phyloP scores from a whole-genome alignment of 805 yeast species.

The Metschnikowia cerradonensis region DNA sequence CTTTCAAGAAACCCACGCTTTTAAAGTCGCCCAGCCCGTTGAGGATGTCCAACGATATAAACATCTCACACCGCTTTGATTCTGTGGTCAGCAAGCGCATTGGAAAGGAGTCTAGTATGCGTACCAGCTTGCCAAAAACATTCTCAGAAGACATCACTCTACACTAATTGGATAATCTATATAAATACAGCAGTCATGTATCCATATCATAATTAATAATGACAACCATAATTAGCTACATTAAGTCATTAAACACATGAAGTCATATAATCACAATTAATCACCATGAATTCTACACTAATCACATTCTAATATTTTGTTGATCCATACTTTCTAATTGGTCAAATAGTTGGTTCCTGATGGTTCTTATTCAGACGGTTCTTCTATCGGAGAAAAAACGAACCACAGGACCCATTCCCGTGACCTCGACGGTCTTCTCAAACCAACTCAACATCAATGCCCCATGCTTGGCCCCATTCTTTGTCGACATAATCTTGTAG shows the following conservation, averaged over 20 bases:
- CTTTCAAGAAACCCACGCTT: background rate
- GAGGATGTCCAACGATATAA: constrained; percentile 1
- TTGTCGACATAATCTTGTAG: constrained; percentile 77
- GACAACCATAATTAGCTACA: too few relatives aligned
- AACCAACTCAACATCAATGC: constrained; percentile 87
- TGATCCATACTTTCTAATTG: background rate
- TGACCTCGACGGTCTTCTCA: constrained; percentile 77
- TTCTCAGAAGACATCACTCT: background rate
- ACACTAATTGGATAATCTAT: background rate
- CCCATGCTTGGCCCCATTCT: constrained; percentile 79
- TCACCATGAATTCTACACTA: too few relatives aligned
- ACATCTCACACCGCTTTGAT: background rate
- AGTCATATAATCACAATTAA: too few relatives aligned
- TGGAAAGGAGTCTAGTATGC: constrained; percentile 1
- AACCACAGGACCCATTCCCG: constrained; percentile 87
- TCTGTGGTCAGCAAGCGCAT: background rate
- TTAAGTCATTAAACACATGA: too few relatives aligned
- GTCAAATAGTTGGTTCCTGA: background rate
- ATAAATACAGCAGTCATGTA: too few relatives aligned
- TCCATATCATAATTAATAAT: too few relatives aligned
- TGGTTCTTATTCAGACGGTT: constrained; percentile 44
- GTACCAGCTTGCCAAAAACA: constrained; percentile 1
- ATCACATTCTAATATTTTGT: too few relatives aligned
- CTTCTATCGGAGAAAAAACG: constrained; percentile 84
- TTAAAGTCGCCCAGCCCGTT: constrained; percentile 2